phyloP scores from a whole-genome alignment of 352 stramenopile genomes.

The Globisporangium megalacanthum region DNA sequence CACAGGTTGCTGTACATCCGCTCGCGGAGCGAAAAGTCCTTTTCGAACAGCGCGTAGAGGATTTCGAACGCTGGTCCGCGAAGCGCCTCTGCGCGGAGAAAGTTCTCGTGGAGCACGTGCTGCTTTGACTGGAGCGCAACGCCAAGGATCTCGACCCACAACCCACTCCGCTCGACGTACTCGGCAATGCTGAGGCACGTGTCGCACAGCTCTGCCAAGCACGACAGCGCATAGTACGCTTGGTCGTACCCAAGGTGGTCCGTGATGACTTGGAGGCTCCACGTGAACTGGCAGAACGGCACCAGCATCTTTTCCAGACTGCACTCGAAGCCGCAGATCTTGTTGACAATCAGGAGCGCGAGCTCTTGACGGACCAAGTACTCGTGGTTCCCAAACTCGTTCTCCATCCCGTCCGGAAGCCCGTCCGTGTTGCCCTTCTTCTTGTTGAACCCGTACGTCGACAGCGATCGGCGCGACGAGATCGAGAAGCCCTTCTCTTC shows the following conservation, averaged over 20 bases:
- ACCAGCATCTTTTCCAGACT: constrained; percentile 69
- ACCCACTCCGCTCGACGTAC: constrained; percentile 64
- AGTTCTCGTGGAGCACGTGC: constrained; percentile 79
- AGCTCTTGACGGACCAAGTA: constrained; percentile 74
- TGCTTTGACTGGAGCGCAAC: constrained; percentile 75
- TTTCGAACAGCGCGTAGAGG: constrained; percentile 67
- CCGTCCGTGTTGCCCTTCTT: constrained; percentile 30
- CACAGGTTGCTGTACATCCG: constrained; percentile 70
- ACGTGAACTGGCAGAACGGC: constrained; percentile 73
- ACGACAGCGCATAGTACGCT: constrained; percentile 71
- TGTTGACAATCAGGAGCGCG: constrained; percentile 72
- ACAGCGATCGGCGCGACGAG: constrained; percentile 68
- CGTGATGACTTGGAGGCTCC: constrained; percentile 77
- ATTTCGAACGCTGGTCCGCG: constrained; percentile 79
- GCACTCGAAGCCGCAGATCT: constrained; percentile 69
- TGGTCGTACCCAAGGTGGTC: constrained; percentile 80
- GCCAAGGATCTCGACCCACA: constrained; percentile 78
- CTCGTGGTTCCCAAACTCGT: constrained; percentile 73
- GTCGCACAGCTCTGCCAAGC: constrained; percentile 71
- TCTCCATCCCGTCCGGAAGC: constrained; percentile 36
- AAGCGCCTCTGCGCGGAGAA: constrained; percentile 65
- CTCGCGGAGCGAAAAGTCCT: constrained; percentile 59
- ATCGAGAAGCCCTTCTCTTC: constrained; percentile 61
- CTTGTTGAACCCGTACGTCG: constrained; percentile 74
- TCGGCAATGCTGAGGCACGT: constrained; percentile 67